Base-by-base conservation (phyloP, 176 grass and related monocot genomes). In the Carex pumila region DNA sequence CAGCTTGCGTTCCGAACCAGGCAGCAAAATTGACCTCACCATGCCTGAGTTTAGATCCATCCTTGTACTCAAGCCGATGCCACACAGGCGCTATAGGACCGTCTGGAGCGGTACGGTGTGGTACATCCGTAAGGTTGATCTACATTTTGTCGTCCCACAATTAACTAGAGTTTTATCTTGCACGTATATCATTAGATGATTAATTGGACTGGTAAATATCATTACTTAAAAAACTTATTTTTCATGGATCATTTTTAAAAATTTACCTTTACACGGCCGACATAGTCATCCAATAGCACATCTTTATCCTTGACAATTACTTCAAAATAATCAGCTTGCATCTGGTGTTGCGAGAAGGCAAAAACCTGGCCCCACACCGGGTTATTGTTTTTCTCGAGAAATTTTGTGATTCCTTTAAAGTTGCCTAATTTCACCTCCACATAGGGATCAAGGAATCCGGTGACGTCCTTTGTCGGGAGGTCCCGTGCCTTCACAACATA, bases 1-100 rank as follows among this genome's bases (percentile, higher is more conserved):
- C 94, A 11, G 92, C 94, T 84, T 97, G 94, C 11, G 92, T 97
- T 31, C 94, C 89, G 2, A 64, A 55, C 94, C 94, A 97, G 0
- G 87, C 88, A 0, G 92, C 88, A 5, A 97, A 87, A 92, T 92
- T 94, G 80, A 97, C 68, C 87, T 97, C 94, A n/a, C 94, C 94
- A 25, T 93, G 80, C 1, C 55, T 84, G 0, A 94, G 13, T 83
- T 92, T 94, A 9, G 86, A 85, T 54, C 92, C 91, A 6, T 5
- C 15, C 2, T n/a, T 47, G 52, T 90, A 70, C 21, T 87, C 72
- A 12, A 98, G 92, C 55, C 73, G 54, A 84, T 94, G 92, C 95
- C 95, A 98, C 65, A 94, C 65, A 36, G 95, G 92, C 18, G 95
- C 95, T 0, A 98, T 89, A 11, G 90, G 95, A 37, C 90, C 88